Evolutionary conservation across 1,284 basidiomycete genomes (phyloP), one percentile per base, ranked within the genome.

Genomic region (Fistulinella cinereoalba): DNA sequence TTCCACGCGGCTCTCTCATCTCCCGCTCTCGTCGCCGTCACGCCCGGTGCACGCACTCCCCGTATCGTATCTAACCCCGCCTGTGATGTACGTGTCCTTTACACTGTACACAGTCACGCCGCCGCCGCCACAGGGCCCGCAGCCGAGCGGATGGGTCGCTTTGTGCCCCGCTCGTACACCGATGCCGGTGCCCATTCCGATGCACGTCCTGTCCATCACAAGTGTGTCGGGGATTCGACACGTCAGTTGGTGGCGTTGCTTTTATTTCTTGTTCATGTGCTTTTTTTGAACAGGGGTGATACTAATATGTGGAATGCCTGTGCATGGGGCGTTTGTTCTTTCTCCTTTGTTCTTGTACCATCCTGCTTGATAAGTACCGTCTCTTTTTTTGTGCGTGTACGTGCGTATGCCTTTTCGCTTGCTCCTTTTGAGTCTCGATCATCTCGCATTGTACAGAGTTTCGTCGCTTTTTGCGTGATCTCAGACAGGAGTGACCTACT

Each of bases 141-240:
- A 13, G 13, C 27, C 53, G 25, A 60, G 57, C 7, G 19, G 49
- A n/a, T 64, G 61, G 58, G 12, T 60, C 13, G 45, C 58, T 6
- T 28, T 60, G 6, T 56, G 62, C 38, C 57, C 57, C 3, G 46
- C 32, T 12, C 56, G n/a, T 16, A 56, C 57, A 32, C 43, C 49
- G n/a, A 64, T 39, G 43, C 59, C 6, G 32, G n/a, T 62, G 18
- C 43, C 55, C 3, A 27, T 18, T 22, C 59, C 34, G 18, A n/a
- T 45, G 18, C 55, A 60, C 23, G 33, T 44, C 22, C 12, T 46
- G 4, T 40, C 59, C 11, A 61, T 60, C 16, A 56, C 58, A 8
- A 57, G 59, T 7, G 31, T 37, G 21, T 51, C 58, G 4, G 58
- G 58, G 19, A 64, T 60, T 61, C 45, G 61, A 40, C 58, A 60